These are phyloP conservation scores for Rosa chinensis DNA, from an alignment of 306 rosid genomes.

Conservation along the genomic window DNA sequence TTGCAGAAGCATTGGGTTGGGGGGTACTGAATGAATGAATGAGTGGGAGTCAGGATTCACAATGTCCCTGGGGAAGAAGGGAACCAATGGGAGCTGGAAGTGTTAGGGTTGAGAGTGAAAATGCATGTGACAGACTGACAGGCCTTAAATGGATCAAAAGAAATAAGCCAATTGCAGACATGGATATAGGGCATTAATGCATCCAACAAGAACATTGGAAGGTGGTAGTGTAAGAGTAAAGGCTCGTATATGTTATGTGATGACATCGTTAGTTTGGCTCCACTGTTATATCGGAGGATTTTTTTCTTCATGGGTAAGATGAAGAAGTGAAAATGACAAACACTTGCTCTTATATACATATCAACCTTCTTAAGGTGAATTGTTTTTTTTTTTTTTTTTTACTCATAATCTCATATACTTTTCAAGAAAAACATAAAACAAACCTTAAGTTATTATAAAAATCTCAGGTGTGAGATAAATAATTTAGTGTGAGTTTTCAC, in stretches of 20 bases:
- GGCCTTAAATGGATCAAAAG: neutral
- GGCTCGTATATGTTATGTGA: neutral
- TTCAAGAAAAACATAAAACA: no score
- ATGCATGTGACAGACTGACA: slow-evolving; percentile 7
- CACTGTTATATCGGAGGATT: neutral
- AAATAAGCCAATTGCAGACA: neutral
- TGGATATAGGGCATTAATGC: neutral
- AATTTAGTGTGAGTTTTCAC: no score
- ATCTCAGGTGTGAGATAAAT: no score
- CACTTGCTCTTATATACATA: neutral
- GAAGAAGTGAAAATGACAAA: neutral
- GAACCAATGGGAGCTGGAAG: slow-evolving; percentile 7
- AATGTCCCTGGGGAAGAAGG: neutral
- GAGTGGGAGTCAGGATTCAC: neutral
- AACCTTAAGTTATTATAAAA: no score
- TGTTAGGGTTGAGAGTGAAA: neutral
- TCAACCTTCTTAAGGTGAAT: neutral
- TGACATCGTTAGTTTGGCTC: neutral
- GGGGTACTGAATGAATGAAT: neutral
- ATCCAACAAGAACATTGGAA: neutral
- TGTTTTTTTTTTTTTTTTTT: no score
- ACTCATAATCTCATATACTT: no score
- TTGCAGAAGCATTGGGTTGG: neutral
- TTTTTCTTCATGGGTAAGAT: neutral
- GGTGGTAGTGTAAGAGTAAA: neutral